Base-by-base conservation (phyloP, 306 rosid species). In the Dryas drummondii region DNA sequence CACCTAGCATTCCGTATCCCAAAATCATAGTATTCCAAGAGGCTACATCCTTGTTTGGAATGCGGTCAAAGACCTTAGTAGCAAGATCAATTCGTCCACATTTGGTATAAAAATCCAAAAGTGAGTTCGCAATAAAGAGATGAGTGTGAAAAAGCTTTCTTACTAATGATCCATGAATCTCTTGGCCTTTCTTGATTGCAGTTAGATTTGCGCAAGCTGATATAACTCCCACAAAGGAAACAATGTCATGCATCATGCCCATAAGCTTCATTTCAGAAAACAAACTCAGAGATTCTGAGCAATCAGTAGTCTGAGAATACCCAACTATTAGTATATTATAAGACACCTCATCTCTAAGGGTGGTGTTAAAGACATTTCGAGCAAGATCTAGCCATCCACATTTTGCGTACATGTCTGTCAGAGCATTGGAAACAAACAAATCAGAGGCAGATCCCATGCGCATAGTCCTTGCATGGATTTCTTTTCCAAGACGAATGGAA, bases 1-100 rank as follows among this genome's bases (percentile, higher is more conserved):
- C 94, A 59, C 98, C 98, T 17, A 83, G 78, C 96, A 91, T 91
- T 81, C 96, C 98, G 49, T 85, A 87, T 13, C 97, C 98, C 74
- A 91, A 87, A 81, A 93, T 93, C 97, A 93, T 93, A 17, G 96
- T 90, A 88, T 93, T 93, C 98, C 98, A 93, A 41, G 98, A 91
- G 41, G 92, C 91, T 50, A 81, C 91, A 75, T 94, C 94, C 82
- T 83, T 91, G 79, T 66, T 59, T 63, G 83, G 75, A 53, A 94
- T 90, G 71, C 37, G 78, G 44, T 88, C 80, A 58, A 94, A 94
- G 82, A 93, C 84, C 80, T 84, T 89, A 45, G 83, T 71, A 48
- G 96, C 96, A 1, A 88, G 79, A 66, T 88, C 93, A 49, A 91
- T 91, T 80, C 84, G 88, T 55, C 96, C 96, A 12, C 96, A 91